These are phyloP conservation scores for Xerocomellus amylosporus DNA, from an alignment of 768 basidiomycete species.

Conservation along the genomic window DNA sequence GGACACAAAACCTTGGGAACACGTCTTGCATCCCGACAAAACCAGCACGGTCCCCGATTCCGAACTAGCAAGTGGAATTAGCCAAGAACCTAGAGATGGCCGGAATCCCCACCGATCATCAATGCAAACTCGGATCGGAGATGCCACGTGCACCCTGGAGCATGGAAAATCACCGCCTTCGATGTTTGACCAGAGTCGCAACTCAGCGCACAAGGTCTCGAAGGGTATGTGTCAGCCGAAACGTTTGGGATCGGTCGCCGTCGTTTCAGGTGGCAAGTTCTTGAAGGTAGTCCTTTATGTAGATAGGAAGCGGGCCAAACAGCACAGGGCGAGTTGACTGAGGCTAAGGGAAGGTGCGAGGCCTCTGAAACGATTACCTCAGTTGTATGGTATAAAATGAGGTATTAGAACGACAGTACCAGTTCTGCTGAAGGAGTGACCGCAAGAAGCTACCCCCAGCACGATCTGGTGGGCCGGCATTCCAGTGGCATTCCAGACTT, in stretches of 20 bases:
- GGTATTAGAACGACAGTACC: too few relatives aligned
- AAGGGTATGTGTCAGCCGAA: background rate
- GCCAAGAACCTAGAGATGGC: background rate
- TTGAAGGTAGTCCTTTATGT: too few relatives aligned
- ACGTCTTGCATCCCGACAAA: background rate
- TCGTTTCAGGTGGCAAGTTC: background rate
- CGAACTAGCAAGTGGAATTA: background rate
- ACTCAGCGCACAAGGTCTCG: background rate
- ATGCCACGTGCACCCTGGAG: too few relatives aligned
- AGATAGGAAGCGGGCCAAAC: background rate
- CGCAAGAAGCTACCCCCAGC: too few relatives aligned
- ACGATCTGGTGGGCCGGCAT: too few relatives aligned
- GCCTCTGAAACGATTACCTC: background rate
- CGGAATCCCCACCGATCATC: too few relatives aligned
- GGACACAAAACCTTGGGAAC: background rate
- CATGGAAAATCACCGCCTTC: background rate
- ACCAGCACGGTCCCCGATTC: too few relatives aligned
- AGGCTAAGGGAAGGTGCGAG: too few relatives aligned
- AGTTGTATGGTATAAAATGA: too few relatives aligned
- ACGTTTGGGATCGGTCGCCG: background rate
- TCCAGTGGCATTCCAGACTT: constrained; percentile 69
- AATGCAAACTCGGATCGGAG: too few relatives aligned
- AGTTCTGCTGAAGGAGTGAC: too few relatives aligned
- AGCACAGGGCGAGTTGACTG: background rate
- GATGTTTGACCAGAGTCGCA: background rate